Percentiles rank a stretch among this genome's conserved stretches.
Evolutionary conservation across 371 early-diverging fungal species (phyloP).

Genomic region (Apophysomyces trapeziformis): DNA sequence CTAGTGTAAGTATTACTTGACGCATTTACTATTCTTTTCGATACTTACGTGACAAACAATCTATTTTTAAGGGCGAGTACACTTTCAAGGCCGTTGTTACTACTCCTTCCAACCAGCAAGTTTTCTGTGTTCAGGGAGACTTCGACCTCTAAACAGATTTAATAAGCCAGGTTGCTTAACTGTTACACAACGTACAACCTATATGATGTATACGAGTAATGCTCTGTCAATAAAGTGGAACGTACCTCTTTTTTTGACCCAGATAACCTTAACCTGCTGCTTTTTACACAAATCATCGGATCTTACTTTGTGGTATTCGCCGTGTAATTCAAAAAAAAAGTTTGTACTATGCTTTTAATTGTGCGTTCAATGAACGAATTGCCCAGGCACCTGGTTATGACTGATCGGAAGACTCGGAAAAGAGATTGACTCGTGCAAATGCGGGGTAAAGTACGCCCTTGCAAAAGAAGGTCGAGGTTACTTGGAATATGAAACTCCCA

Average conservation of each 20-base stretch:
- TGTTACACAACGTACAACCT: not conserved
- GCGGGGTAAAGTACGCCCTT: not conserved
- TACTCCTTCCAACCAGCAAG: constrained; percentile 16
- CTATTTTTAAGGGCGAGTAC: constrained; percentile 14
- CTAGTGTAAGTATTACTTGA: constrained; percentile 14
- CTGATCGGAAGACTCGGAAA: not conserved
- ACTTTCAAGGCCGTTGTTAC: constrained; percentile 17
- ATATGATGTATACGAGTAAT: constrained; percentile 2
- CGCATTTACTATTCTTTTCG: not conserved
- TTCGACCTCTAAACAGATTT: not conserved
- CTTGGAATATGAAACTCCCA: constrained; percentile 6
- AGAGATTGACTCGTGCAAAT: not conserved
- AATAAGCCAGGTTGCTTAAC: constrained; percentile 7
- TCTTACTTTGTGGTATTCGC: not conserved
- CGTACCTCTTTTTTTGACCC: not conserved
- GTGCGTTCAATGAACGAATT: no score
- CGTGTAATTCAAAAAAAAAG: no score
- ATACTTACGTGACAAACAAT: not conserved
- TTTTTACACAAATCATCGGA: not conserved
- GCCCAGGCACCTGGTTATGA: no score
- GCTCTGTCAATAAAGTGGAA: constrained; percentile 7
- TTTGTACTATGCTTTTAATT: no score
- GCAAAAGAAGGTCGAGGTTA: not conserved
- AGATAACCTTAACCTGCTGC: not conserved
- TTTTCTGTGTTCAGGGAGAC: constrained; percentile 17